Conservation (phyloP, 176 grass and related monocot species). For the Avena atlantica region DNA sequence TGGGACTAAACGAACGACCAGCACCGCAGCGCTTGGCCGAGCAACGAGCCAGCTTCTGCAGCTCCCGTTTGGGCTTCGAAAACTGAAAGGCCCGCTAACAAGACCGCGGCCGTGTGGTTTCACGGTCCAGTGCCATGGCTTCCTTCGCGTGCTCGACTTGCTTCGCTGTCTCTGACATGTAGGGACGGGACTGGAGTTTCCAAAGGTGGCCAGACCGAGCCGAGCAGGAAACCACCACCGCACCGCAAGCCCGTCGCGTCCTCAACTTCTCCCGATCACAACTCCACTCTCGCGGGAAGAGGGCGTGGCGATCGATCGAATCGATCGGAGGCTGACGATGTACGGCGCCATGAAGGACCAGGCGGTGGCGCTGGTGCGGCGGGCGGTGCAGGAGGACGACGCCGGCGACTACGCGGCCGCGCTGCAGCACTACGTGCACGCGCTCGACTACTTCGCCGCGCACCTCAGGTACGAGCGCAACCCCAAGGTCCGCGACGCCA, state of each 20-base stretch:
- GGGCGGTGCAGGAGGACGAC: slow-evolving; percentile 34
- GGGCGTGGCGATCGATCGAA: neutral
- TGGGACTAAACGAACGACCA: neutral
- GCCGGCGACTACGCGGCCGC: slow-evolving; percentile 14
- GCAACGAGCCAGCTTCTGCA: neutral
- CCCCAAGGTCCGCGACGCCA: slow-evolving; percentile 29
- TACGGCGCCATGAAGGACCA: slow-evolving; percentile 34
- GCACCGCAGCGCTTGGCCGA: neutral
- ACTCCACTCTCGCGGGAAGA: neutral
- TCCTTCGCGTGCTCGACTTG: neutral
- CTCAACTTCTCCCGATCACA: neutral
- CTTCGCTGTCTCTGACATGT: neutral
- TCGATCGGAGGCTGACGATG: neutral
- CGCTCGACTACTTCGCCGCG: slow-evolving; percentile 25
- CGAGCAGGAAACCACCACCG: neutral
- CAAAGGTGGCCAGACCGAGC: neutral
- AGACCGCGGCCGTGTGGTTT: neutral
- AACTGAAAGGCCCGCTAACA: neutral
- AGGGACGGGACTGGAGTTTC: neutral
- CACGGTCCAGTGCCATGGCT: neutral
- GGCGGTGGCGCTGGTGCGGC: slow-evolving; percentile 22
- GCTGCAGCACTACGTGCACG: neutral
- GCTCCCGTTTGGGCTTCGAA: neutral
- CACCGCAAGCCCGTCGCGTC: neutral
- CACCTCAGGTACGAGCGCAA: slow-evolving; percentile 38